Evolutionary conservation across 139 green algal genomes (phyloP).

Genomic region (Diplosphaera chodatii): DNA sequence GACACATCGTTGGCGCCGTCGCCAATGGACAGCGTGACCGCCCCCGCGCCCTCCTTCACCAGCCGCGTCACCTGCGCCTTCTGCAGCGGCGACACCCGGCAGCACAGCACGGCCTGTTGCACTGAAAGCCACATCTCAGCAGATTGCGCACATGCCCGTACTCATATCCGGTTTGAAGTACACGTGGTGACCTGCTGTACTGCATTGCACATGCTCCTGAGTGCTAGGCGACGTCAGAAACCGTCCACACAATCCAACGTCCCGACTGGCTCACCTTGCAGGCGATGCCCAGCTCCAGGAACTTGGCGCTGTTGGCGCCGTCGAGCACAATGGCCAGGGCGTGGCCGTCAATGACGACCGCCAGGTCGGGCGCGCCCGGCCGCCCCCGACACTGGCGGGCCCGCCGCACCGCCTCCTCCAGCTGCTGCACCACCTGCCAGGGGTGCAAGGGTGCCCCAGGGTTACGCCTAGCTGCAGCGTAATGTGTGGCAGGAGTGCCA

Average conservation of each 20-base stretch:
- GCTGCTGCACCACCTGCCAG: conserved; percentile 24
- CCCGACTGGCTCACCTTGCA: background rate
- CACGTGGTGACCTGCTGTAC: too few relatives aligned
- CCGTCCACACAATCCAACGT: too few relatives aligned
- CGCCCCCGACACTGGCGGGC: background rate
- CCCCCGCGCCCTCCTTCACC: conserved; percentile 46
- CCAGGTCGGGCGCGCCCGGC: conserved; percentile 7
- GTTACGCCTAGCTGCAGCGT: conserved; percentile 17
- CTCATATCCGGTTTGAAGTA: too few relatives aligned
- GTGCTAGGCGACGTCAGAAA: too few relatives aligned
- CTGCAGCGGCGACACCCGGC: conserved; percentile 65
- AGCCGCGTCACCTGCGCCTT: conserved; percentile 67
- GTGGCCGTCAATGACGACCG: conserved; percentile 33
- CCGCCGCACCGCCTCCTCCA: conserved; percentile 30
- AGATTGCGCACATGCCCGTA: too few relatives aligned
- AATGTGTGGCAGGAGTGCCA: too few relatives aligned
- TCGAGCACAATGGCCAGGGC: conserved; percentile 16
- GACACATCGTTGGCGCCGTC: conserved; percentile 90
- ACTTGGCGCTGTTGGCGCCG: background rate
- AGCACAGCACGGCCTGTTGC: conserved; percentile 68
- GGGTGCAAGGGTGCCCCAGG: too few relatives aligned
- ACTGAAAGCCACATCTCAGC: too few relatives aligned
- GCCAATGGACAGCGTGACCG: conserved; percentile 55
- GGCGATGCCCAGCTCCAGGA: conserved; percentile 18
- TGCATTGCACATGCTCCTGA: too few relatives aligned